These are phyloP conservation scores for Paraleonurus japonicus DNA, from an alignment of 257 asterid genomes.

Conservation along the genomic window DNA sequence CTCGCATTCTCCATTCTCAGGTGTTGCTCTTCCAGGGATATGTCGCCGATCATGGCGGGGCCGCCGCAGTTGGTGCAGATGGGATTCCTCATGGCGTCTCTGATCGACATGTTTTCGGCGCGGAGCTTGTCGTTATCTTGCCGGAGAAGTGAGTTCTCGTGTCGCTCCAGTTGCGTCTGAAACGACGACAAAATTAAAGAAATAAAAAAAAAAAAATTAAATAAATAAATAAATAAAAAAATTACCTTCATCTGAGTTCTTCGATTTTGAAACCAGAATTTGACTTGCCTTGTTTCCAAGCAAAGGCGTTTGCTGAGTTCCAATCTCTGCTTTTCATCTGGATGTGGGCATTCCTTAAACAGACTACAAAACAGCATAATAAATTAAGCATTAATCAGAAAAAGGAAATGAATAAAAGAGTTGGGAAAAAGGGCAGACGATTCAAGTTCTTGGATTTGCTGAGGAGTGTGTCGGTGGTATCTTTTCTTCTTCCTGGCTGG, in stretches of 20 bases:
- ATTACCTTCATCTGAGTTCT: conserved; percentile 72
- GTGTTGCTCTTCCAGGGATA: conserved; percentile 62
- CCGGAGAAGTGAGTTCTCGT: conserved; percentile 52
- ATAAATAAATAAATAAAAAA: neutral
- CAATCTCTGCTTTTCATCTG: conserved; percentile 57
- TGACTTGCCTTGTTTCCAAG: conserved; percentile 62
- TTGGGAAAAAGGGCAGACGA: conserved; percentile 34
- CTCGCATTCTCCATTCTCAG: conserved; percentile 54
- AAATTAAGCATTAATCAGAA: neutral
- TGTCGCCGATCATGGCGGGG: conserved; percentile 52
- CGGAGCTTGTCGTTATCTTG: conserved; percentile 64
- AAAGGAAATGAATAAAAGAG: neutral
- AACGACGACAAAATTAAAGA: neutral
- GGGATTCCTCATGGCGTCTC: conserved; percentile 55
- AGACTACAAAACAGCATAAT: conserved; percentile 26
- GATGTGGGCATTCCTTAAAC: conserved; percentile 65
- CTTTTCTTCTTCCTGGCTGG: conserved; percentile 89
- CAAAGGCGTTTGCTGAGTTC: conserved; percentile 54
- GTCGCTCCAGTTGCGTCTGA: conserved; percentile 61
- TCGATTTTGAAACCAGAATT: conserved; percentile 69
- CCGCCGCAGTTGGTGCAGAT: conserved; percentile 64
- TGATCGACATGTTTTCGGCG: conserved; percentile 52
- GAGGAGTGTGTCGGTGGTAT: conserved; percentile 99
- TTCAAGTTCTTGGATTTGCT: conserved; percentile 98
- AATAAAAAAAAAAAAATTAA: neutral